Evolutionary conservation across 768 basidiomycete species (phyloP), one percentile per base, ranked within the genome.

Genomic region (Gloeostereum incarnatum): DNA sequence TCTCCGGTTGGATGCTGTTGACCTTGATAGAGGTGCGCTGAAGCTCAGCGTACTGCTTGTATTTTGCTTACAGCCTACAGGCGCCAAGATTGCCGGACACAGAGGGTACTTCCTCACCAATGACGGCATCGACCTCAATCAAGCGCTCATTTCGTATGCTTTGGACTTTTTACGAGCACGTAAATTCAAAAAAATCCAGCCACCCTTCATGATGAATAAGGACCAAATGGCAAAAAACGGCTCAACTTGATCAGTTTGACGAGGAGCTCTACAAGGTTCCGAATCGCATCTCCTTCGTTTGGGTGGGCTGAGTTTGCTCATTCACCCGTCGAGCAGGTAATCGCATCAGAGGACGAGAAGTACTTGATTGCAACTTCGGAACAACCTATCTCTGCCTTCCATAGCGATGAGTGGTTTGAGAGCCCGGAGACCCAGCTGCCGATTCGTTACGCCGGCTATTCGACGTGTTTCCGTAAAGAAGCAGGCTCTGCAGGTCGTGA

Each of bases 291-390:
- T n/a, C n/a, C n/a, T n/a, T n/a, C n/a, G n/a, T n/a, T 33, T 21
- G 60, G 39, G 25, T n/a, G n/a, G 27, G 7, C 19, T 22, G 14
- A 14, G 19, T 17, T 19, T 31, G 14, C 14, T 17, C n/a, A 36
- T 17, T 18, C 19, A n/a, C 38, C 21, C 24, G 5, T 31, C 10
- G 13, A 3, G 11, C 6, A 39, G 87, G 84, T 93, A 39, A 84
- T 89, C 47, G 92, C 73, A 6, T 75, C 74, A 25, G 89, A 91
- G 40, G 91, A 96, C 52, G 94, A 98, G 58, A 98, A 97, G 58
- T 99, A 99, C 63, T 78, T 99, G 35, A 99, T 99, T 55, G 96
- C 96, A 4, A 99, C 96, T 35, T 94, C 91, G 33, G 96, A 99
- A 61, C 96, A 99, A 57, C 96, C 96, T 26, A 92, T 99, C 60